Evolutionary conservation across 331 rosid species (phyloP), one percentile per base, ranked within the genome.

Genomic region (Pyracantha coccinea): DNA sequence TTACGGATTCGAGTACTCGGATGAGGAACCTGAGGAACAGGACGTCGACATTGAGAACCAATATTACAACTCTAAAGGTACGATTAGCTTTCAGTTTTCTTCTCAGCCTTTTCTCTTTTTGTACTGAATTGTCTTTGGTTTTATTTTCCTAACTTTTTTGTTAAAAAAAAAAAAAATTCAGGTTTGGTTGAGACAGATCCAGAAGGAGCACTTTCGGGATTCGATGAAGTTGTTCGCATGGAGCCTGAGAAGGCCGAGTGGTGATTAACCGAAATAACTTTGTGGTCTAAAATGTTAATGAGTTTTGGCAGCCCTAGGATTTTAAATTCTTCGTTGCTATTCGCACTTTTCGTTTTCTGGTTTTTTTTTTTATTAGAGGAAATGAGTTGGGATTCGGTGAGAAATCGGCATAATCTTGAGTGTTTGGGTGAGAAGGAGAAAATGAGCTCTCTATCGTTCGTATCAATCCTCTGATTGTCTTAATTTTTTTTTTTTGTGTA

Each of bases 171-270:
- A 11, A 23, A 59, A n/a, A 77, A 6, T 2, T 72, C 50, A 91
- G 99, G 99, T 66, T 80, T 92, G 89, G 93, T 92, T 69, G 99
- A 94, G 83, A 86, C 92, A 71, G 96, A 92, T 75, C 93, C 96
- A 4, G 96, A 92, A 88, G 99, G 80, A 74, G 97, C 99, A 55
- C 97, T 94, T 69, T 70, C 93, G 69, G 99, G 99, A 63, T 94
- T 94, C 75, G 84, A 89, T 19, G 96, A 91, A 85, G 99, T 94
- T 24, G 90, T 94, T 59, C 72, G 77, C 57, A 94, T 94, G 99
- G 97, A 94, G 75, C 93, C 89, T 21, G 99, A 90, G 57, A 94
- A 94, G 83, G 97, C 99, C 35, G 97, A 92, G 81, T 94, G 99
- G 99, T 94, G 76, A 80, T 83, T 65, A 10, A 10, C 44, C 7